These are phyloP conservation scores for Fusarium sp. DNA, from an alignment of 2,329 filamentous ascomycete species.

Conservation along the genomic window DNA sequence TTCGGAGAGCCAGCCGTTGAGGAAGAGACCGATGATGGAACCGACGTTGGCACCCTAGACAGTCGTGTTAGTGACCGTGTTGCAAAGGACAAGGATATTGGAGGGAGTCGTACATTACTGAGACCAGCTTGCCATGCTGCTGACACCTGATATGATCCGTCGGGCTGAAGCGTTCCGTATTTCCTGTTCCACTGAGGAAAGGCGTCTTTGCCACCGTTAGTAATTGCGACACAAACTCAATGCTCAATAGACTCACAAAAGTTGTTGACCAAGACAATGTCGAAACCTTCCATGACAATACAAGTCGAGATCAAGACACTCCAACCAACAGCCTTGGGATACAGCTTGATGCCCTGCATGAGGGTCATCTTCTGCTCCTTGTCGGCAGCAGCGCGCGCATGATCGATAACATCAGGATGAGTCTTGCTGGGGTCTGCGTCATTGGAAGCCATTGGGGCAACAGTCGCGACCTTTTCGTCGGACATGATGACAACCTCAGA, in stretches of 20 bases:
- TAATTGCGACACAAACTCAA: accelerated
- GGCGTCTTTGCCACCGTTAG: constrained; percentile 17
- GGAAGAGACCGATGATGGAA: constrained; percentile 39
- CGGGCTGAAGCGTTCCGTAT: constrained; percentile 27
- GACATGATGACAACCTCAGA: not conserved
- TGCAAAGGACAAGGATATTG: no score
- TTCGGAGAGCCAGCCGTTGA: constrained; percentile 38
- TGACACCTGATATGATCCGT: constrained; percentile 37
- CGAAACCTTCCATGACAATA: constrained; percentile 42
- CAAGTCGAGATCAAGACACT: constrained; percentile 39
- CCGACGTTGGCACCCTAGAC: constrained; percentile 33
- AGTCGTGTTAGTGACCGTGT: not conserved
- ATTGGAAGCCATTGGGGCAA: constrained; percentile 11
- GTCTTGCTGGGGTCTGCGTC: constrained; percentile 30
- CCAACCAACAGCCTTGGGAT: constrained; percentile 39
- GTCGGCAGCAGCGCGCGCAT: constrained; percentile 32
- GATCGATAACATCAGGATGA: constrained; percentile 32
- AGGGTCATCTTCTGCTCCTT: constrained; percentile 42
- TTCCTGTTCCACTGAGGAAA: constrained; percentile 40
- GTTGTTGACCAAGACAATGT: constrained; percentile 38
- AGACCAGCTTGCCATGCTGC: constrained; percentile 40
- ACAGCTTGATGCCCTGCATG: constrained; percentile 38
- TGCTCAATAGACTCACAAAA: constrained; percentile 19
- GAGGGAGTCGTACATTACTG: constrained; percentile 23
- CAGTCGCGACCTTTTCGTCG: constrained; percentile 24